Conservation (phyloP, 768 basidiomycete species). For the Auricularia cornea region DNA sequence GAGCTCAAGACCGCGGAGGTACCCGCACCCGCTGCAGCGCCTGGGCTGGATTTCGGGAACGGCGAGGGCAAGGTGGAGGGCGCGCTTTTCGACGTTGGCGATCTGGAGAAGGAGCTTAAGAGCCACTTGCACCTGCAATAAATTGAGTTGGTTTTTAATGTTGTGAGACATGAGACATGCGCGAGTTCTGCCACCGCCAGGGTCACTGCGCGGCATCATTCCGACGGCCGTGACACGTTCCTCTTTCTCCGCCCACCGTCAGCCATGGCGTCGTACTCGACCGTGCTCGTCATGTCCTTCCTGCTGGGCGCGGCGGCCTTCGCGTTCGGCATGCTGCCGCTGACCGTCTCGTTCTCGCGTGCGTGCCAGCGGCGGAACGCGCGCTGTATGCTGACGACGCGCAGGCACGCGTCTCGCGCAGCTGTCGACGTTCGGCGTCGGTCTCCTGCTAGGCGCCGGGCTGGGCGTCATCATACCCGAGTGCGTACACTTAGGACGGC, state of each 20-base stretch:
- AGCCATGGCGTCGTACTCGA: slow-evolving; percentile 27
- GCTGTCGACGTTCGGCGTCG: slow-evolving; percentile 61
- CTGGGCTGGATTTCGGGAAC: neutral
- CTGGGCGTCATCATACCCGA: slow-evolving; percentile 91
- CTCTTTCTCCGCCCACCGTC: neutral
- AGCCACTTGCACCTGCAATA: slow-evolving; percentile 10
- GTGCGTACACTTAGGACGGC: too few species aligned
- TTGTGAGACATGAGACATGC: too few species aligned
- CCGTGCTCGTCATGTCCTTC: slow-evolving; percentile 48
- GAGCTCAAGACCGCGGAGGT: slow-evolving; percentile 7
- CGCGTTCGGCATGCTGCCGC: slow-evolving; percentile 61
- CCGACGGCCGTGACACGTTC: neutral
- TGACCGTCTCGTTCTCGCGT: slow-evolving; percentile 69
- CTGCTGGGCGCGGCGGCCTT: slow-evolving; percentile 58
- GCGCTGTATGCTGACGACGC: slow-evolving; percentile 14
- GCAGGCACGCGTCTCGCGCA: slow-evolving; percentile 36
- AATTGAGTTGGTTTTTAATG: too few species aligned
- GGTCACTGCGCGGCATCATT: slow-evolving; percentile 2
- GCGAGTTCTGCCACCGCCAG: too few species aligned
- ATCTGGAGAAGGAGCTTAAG: slow-evolving; percentile 13
- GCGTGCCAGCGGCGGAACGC: slow-evolving; percentile 17
- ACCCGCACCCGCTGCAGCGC: neutral
- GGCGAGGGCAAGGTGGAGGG: slow-evolving; percentile 1
- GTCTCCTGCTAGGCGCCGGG: slow-evolving; percentile 81
- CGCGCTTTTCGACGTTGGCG: neutral